Base-by-base conservation (phyloP, 257 asterid species). In the Nicotiana knightiana region DNA sequence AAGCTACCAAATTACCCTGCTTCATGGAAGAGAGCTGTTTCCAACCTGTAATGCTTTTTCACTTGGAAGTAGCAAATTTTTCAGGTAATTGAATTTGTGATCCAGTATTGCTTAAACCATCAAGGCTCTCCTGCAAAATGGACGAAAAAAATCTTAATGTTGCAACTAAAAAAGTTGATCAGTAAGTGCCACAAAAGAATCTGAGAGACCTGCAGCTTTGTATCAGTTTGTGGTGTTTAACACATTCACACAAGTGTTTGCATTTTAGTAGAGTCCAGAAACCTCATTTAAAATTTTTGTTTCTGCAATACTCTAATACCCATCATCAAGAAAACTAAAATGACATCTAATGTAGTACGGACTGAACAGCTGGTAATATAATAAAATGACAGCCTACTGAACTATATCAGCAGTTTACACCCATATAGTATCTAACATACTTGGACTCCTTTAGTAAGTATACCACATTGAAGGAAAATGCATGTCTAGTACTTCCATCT, bases 221-320 rank as follows among this genome's bases (percentile, higher is more conserved):
- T 28, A 26, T 37, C 24, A 21, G 66, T 43, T 26, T 8, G 28
- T 39, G 16, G 81, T 84, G 65, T 68, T 77, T 30, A 78, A n/a
- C 7, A 81, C 43, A 13, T 39, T 78, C 15, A 77, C 35, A 59
- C 35, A 59, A 70, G 85, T 5, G 73, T 28, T 61, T 61, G 62
- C 51, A 82, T 37, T 24, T 84, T 57, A 24, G 83, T 53, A 58
- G 81, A 55, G 66, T 77, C 57, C 46, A 16, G n/a, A 64, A 86
- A 84, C 26, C 82, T 81, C 85, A 81, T 65, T 0, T 39, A 68
- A 32, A 84, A 78, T 58, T 55, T 81, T 78, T 81, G 85, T 43
- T 63, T 81, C 83, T 70, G 83, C 80, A 77, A 66, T 39, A 71
- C 3, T 66, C 26, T 46, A 18, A 26, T 48, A 24, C 15, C 43